Percentiles rank a stretch among this genome's conserved stretches.
Conservation (phyloP, 2,329 filamentous ascomycete genomes). For the Nannizziopsis arthrosporioides region DNA sequence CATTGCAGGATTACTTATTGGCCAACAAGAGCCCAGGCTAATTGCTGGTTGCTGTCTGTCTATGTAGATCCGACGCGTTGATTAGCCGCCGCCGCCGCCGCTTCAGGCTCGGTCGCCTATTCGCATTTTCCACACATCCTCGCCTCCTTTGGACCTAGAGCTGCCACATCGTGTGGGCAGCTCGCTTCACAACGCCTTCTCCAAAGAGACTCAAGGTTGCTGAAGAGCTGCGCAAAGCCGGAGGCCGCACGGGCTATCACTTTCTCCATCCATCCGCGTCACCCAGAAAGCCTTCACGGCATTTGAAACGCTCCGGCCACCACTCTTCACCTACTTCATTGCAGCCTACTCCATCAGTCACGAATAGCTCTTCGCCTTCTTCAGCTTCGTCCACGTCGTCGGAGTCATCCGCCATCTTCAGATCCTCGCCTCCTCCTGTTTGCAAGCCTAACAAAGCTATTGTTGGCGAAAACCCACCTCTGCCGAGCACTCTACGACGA, state of each 20-base stretch:
- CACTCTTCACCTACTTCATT: slow-evolving; percentile 23
- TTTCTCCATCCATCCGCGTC: slow-evolving; percentile 12
- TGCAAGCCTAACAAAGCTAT: too few species aligned
- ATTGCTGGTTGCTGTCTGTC: slow-evolving; percentile 29
- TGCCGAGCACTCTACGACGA: slow-evolving; percentile 34
- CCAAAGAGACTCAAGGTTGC: slow-evolving; percentile 40
- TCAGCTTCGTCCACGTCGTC: slow-evolving; percentile 28
- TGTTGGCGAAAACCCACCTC: background rate
- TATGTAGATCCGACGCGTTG: background rate
- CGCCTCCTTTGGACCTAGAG: slow-evolving; percentile 19
- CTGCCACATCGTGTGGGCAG: slow-evolving; percentile 36
- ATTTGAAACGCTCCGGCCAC: slow-evolving; percentile 13
- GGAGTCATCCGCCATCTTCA: background rate
- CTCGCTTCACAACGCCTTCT: slow-evolving; percentile 41
- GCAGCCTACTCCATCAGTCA: slow-evolving; percentile 7
- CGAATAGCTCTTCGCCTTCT: slow-evolving; percentile 6
- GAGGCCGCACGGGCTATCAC: slow-evolving; percentile 21
- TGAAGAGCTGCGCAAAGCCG: slow-evolving; percentile 32
- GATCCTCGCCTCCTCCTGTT: background rate
- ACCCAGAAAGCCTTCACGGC: slow-evolving; percentile 8
- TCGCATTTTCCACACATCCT: background rate
- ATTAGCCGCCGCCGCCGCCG: background rate
- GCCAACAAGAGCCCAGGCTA: slow-evolving; percentile 5
- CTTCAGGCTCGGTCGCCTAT: background rate
- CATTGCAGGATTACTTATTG: background rate